Conservation (phyloP, 768 basidiomycete species). For the Paxillus ammoniavirescens region DNA sequence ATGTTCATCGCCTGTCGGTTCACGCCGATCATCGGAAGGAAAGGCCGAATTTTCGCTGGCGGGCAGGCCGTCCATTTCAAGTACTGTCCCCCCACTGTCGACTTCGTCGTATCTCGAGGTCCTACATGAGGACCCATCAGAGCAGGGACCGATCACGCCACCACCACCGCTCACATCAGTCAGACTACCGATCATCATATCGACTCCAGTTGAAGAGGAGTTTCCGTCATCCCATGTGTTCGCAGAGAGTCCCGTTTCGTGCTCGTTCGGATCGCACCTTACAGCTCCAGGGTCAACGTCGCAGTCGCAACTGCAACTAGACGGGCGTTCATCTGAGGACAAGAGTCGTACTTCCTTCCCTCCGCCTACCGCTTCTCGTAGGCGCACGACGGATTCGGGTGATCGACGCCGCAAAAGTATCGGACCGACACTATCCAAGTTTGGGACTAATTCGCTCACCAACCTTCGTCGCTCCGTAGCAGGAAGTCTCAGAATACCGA, state of each 20-base stretch:
- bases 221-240: slow-evolving; percentile 4
- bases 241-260: slow-evolving; percentile 26
- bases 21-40: slow-evolving; percentile 10
- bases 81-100: slow-evolving; percentile 23
- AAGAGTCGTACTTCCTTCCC: not conserved
- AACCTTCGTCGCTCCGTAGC: slow-evolving; percentile 47
- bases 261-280: slow-evolving; percentile 20
- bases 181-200: slow-evolving; percentile 18
- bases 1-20: not conserved
- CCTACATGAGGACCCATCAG: slow-evolving; percentile 28
- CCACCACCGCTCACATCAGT: slow-evolving; percentile 1
- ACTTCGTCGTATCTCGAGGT: slow-evolving; percentile 26
- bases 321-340: slow-evolving; percentile 6
- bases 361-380: slow-evolving; percentile 5
- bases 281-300: slow-evolving; percentile 13
- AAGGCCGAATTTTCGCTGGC: slow-evolving; percentile 7
- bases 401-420: slow-evolving; percentile 9
- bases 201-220: slow-evolving; percentile 12
- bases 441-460: slow-evolving; percentile 38
- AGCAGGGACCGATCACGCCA: slow-evolving; percentile 15
- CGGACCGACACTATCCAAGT: slow-evolving; percentile 18
- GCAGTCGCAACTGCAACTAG: slow-evolving; percentile 1
- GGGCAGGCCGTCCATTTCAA: slow-evolving; percentile 23
- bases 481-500: slow-evolving; percentile 28
- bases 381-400: slow-evolving; percentile 18